A percentile compares a stretch with the other conserved stretches of the same genome.
Evolutionary conservation across 2,329 filamentous ascomycete species (phyloP).

Genomic region (Xylaria sp.): DNA sequence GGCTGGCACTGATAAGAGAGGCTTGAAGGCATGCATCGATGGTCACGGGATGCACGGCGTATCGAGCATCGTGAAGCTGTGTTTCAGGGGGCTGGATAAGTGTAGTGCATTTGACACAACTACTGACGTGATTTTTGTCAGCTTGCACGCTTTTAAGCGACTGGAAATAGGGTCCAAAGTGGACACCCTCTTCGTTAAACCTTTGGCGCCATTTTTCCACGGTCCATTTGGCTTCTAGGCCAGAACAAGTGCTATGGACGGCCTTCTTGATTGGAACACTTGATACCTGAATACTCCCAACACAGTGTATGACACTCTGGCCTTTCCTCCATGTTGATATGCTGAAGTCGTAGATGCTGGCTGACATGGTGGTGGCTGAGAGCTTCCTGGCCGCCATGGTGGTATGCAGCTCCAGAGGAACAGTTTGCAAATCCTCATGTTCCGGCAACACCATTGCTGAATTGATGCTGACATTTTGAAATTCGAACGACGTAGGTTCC

Average conservation of each 20-base stretch:
- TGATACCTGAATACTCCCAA: constrained; percentile 19
- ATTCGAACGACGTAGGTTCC: constrained; percentile 6
- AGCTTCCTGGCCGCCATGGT: constrained; percentile 23
- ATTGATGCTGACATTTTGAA: constrained; percentile 16
- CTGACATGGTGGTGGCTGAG: constrained; percentile 21
- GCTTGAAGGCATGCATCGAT: constrained; percentile 24
- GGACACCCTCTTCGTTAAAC: constrained; percentile 19
- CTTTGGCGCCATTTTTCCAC: constrained; percentile 17
- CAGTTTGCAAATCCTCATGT: not conserved
- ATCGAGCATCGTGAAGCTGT: not conserved
- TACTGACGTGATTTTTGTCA: constrained; percentile 3
- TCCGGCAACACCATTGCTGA: constrained; percentile 18
- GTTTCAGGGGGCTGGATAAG: not conserved
- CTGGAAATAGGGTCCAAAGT: constrained; percentile 29
- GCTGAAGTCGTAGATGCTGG: constrained; percentile 37
- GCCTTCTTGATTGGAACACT: not conserved
- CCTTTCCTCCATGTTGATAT: constrained; percentile 37
- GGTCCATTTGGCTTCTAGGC: not conserved
- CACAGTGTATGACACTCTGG: constrained; percentile 30
- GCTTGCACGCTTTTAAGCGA: constrained; percentile 23
- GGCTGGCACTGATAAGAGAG: not conserved
- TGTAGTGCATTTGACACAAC: not conserved
- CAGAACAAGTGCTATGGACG: not conserved
- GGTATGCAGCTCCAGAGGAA: constrained; percentile 27
- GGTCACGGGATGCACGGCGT: constrained; percentile 23